phyloP scores from a whole-genome alignment of 31 red algal species.

The Odonthalia washingtoniensis region DNA sequence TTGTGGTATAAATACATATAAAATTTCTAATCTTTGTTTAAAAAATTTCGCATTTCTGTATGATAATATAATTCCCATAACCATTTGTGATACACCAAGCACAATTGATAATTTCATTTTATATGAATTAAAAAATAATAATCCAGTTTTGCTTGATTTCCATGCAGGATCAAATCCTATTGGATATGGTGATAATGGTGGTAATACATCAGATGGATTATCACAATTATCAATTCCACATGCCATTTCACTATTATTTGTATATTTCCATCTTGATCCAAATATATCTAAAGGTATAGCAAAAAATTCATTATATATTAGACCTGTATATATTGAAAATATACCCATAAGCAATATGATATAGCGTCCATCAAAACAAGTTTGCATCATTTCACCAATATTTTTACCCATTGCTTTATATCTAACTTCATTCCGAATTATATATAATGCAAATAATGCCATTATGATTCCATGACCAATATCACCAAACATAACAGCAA shows the following conservation, averaged over 20 bases:
- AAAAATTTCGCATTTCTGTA: constrained; percentile 92
- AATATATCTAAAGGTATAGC: constrained; percentile 94
- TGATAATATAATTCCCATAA: constrained; percentile 90
- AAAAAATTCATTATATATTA: constrained; percentile 99
- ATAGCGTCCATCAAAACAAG: constrained; percentile 91
- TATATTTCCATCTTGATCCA: constrained; percentile 94
- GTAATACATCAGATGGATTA: constrained; percentile 68
- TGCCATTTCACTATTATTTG: constrained; percentile 72
- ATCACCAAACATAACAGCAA: constrained; percentile 99
- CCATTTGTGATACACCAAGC: constrained; percentile 95
- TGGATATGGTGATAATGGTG: constrained; percentile 85
- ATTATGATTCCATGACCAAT: constrained; percentile 97
- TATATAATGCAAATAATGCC: constrained; percentile 81
- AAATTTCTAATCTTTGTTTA: constrained; percentile 79
- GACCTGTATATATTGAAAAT: constrained; percentile 97
- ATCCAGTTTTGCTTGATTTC: constrained; percentile 83
- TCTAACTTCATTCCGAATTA: constrained; percentile 78
- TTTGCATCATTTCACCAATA: constrained; percentile 90
- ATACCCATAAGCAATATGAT: constrained; percentile 97
- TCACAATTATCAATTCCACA: constrained; percentile 95
- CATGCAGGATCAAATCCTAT: constrained; percentile 98
- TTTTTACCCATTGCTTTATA: constrained; percentile 62
- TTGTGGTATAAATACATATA: constrained; percentile 93
- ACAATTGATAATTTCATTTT: constrained; percentile 99
- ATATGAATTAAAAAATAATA: constrained; percentile 96